Evolutionary conservation across 2,329 filamentous ascomycete species (phyloP), one percentile per base, ranked within the genome.

Genomic region (Stemphylium lycopersici): DNA sequence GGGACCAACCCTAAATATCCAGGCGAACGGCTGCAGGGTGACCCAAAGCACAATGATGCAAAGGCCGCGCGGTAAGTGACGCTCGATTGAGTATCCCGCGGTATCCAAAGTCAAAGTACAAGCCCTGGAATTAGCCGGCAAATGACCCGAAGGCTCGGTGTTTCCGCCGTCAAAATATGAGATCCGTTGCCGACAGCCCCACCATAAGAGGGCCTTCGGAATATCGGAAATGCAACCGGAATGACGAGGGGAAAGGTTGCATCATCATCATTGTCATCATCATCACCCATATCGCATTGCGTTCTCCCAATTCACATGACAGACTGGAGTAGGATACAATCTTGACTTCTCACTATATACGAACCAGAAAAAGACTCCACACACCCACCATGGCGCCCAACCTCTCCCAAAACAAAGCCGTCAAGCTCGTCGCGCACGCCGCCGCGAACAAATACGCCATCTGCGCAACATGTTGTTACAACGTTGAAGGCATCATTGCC

Each of bases 401-500:
- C 67, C 78, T 75, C 33, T 84, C 85, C 50, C 65, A 72, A 24
- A 72, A 74, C 55, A 67, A 65, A 47, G 70, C 71, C 11, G 63
- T 74, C 22, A 68, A 65, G 67, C 84, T 87, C 66, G 80, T 87
- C 65, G 78, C 84, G 63, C 80, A 82, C 51, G 85, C 85, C 50
- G 77, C 79, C 41, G 74, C 78, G 20, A 81, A 82, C 65, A 78
- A 81, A 31, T 87, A 87, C 65, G 84, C 80, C 44, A 80, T 87
- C 33, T 83, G 83, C 7, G 84, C 80, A 58, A 86, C 85, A 78
- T 87, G 84, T 79, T 80, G 77, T 55, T 88, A 90, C 79, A 89
- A 90, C 68, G 77, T 90, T 54, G 88, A 91, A 76, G 85, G 84
- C 42, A 87, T 91, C 61, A 78, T 90, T 22, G 87, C 86, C 1